These are phyloP conservation scores for Heliosperma pusillum DNA, from an alignment of 148 eudicot species.

Conservation along the genomic window DNA sequence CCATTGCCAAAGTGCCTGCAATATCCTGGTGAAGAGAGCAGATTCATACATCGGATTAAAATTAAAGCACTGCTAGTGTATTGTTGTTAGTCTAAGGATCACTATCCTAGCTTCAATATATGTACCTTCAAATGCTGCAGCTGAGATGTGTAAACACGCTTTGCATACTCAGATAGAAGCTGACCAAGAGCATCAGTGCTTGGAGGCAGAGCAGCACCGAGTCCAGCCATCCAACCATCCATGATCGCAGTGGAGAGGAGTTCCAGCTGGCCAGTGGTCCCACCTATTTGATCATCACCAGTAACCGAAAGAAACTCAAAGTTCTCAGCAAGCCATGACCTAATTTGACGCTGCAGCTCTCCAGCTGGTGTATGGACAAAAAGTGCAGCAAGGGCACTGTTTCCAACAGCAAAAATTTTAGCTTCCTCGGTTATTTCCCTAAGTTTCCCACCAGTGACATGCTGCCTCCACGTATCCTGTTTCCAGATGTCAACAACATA, in stretches of 20 bases:
- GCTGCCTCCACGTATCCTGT: constrained; percentile 96
- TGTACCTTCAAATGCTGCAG: constrained; percentile 86
- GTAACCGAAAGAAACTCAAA: constrained; percentile 91
- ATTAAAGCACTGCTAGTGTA: neutral
- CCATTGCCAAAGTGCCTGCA: constrained; percentile 92
- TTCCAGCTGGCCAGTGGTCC: constrained; percentile 84
- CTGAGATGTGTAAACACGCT: constrained; percentile 79
- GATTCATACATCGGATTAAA: neutral
- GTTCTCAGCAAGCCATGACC: constrained; percentile 95
- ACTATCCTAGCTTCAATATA: neutral
- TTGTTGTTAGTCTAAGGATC: neutral
- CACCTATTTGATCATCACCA: constrained; percentile 64
- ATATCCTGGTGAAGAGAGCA: constrained; percentile 60
- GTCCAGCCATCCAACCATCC: constrained; percentile 99
- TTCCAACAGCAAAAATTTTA: constrained; percentile 77
- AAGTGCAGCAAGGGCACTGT: constrained; percentile 90
- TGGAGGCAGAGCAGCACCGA: constrained; percentile 91
- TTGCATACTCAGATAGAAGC: constrained; percentile 82
- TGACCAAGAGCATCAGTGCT: constrained; percentile 96
- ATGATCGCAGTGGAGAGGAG: constrained; percentile 96
- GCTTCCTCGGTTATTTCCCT: constrained; percentile 98
- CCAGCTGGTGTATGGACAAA: constrained; percentile 99
- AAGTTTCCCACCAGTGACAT: constrained; percentile 92
- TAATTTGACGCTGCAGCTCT: constrained; percentile 93
- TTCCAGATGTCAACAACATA: constrained; percentile 11